These are phyloP conservation scores for Sphaerulina musiva DNA, from an alignment of 2,329 filamentous ascomycete species.

Conservation along the genomic window DNA sequence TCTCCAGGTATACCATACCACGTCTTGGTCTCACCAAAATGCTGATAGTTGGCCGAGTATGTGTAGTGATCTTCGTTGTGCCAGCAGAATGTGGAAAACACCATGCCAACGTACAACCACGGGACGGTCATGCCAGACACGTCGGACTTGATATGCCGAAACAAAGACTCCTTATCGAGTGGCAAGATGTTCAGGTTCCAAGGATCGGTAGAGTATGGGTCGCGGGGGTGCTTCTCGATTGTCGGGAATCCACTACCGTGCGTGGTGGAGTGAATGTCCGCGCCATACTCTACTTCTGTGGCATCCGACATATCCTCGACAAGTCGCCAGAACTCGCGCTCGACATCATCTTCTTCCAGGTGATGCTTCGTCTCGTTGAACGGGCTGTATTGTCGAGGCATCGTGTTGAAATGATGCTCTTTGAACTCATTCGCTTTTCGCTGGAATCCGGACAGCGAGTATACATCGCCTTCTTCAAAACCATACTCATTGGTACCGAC, in stretches of 20 bases:
- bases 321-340: slow-evolving; percentile 92
- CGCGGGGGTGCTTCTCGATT: slow-evolving; percentile 79
- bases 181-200: slow-evolving; percentile 96
- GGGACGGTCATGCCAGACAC: slow-evolving; percentile 99
- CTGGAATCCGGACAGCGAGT: slow-evolving; percentile 92
- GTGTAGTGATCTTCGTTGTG: slow-evolving; percentile 98
- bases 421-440: slow-evolving; percentile 95
- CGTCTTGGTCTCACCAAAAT: slow-evolving; percentile 95
- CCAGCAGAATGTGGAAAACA: slow-evolving; percentile 99
- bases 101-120: slow-evolving; percentile 99
- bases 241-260: slow-evolving; percentile 97
- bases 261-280: slow-evolving; percentile 95
- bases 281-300: slow-evolving; percentile 95
- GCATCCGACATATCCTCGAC: slow-evolving; percentile 92
- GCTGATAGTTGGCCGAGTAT: slow-evolving; percentile 97
- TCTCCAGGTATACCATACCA: slow-evolving; percentile 97
- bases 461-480: slow-evolving; percentile 92
- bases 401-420: slow-evolving; percentile 78
- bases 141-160: slow-evolving; percentile 95
- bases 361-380: slow-evolving; percentile 71
- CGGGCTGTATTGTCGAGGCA: slow-evolving; percentile 57
- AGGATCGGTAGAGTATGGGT: slow-evolving; percentile 79
- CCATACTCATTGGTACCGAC: slow-evolving; percentile 96
- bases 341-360: slow-evolving; percentile 90
- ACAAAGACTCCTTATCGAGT: slow-evolving; percentile 82